Base-by-base conservation (phyloP, 768 basidiomycete genomes). In the Mycena maculata region DNA sequence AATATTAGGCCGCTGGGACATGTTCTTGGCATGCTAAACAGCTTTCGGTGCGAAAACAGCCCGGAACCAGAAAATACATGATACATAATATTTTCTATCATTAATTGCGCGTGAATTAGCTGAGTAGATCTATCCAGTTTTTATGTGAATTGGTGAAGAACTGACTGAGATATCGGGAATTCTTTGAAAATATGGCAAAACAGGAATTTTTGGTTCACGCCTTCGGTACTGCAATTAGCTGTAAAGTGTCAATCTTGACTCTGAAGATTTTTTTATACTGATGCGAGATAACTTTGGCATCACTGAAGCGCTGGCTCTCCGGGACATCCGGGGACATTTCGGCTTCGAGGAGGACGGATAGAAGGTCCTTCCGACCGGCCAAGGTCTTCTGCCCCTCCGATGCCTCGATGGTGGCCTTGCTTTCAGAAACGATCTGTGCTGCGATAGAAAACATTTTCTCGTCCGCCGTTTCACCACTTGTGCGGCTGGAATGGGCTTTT, bases 291-390 rank as follows among this genome's bases (percentile, higher is more conserved):
- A 88, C 84, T 49, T 88, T 87, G 22, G 78, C 78, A 30, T 88
- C 87, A 0, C 78, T 80, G 70, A 88, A 62, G 31, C 73, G 75
- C 71, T 85, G 83, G 30, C 63, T 74, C n/a, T 82, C 83, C 0
- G 82, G 79, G 7, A 85, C 70, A 66, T 86, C 83, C 1, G 76
- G 77, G 4, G 84, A 83, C 81, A 86, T 77, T 71, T 87, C 88
- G 7, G 86, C 85, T 63, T 77, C 79, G 62, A 87, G 78, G 12
- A 88, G 76, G 20, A 86, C 67, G 20, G 81, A 83, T 20, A 88
- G 73, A 9, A 88, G 63, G 72, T 88, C 87, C 5, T 83, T 79
- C 22, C 80, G 81, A 0, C 68, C 70, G 12, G 79, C 54, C 13
- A 55, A 71, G n/a, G 75, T 42, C 25, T 72, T 63, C 41, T 53